A percentile compares a stretch with the other conserved stretches of the same genome.
Evolutionary conservation across 164 flowering plant genomes (phyloP).

Genomic region (Liquidambar formosana): DNA sequence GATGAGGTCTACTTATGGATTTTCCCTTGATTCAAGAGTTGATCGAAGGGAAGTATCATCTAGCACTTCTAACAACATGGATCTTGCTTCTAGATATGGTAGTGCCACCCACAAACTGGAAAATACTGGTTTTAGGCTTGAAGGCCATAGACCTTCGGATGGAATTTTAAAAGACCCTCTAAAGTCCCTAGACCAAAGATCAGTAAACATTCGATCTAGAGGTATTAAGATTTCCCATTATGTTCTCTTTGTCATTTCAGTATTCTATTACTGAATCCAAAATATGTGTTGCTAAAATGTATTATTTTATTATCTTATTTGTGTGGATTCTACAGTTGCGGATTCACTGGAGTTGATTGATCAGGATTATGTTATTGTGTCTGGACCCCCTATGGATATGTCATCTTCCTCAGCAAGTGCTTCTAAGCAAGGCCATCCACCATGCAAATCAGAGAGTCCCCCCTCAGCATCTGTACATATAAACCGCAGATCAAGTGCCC

Average conservation of each 20-base stretch:
- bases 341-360: slow-evolving; percentile 77
- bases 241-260: slow-evolving; percentile 11
- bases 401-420: slow-evolving; percentile 56
- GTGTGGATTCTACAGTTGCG: slow-evolving; percentile 41
- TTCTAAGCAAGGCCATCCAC: slow-evolving; percentile 44
- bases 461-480: slow-evolving; percentile 28
- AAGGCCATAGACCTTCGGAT: slow-evolving; percentile 28
- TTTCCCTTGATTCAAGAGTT: slow-evolving; percentile 41
- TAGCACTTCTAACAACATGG: slow-evolving; percentile 34
- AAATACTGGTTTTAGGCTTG: slow-evolving; percentile 30
- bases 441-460: slow-evolving; percentile 42
- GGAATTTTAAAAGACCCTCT: slow-evolving; percentile 36
- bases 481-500: slow-evolving; percentile 43
- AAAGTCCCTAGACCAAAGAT: slow-evolving; percentile 33
- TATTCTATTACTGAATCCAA: slow-evolving; percentile 2
- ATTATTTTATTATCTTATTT: slow-evolving; percentile 17
- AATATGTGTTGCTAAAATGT: neutral
- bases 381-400: slow-evolving; percentile 67
- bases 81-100: slow-evolving; percentile 35
- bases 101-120: slow-evolving; percentile 29
- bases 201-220: slow-evolving; percentile 36
- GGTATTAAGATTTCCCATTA: slow-evolving; percentile 40
- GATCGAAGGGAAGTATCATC: slow-evolving; percentile 32
- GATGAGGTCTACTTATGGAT: slow-evolving; percentile 49
- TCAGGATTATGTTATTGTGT: slow-evolving; percentile 92